These are phyloP conservation scores for Venturia effusa DNA, from an alignment of 2,329 filamentous ascomycete genomes.

Conservation along the genomic window DNA sequence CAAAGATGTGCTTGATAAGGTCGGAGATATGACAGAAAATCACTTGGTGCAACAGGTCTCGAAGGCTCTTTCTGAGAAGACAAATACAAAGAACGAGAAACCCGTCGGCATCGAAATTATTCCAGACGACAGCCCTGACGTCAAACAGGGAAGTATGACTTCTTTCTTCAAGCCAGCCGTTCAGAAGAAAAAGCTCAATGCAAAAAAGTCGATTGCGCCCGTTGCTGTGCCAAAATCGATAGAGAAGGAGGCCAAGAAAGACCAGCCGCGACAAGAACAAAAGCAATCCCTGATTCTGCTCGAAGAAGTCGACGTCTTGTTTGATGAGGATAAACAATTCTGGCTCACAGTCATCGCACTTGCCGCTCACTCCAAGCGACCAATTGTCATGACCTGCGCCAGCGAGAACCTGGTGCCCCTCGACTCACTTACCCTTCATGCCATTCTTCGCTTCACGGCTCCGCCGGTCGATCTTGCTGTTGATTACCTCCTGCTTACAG, in stretches of 20 bases:
- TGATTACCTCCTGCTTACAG: conserved; percentile 72
- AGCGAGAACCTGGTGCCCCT: conserved; percentile 75
- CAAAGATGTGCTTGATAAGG: conserved; percentile 79
- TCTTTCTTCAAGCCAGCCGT: conserved; percentile 57
- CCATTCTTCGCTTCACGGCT: conserved; percentile 64
- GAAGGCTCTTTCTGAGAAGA: conserved; percentile 19
- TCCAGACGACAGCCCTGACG: conserved; percentile 48
- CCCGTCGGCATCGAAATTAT: not conserved
- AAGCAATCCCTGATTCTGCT: conserved; percentile 91
- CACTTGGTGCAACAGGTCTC: conserved; percentile 59
- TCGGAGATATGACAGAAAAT: conserved; percentile 95
- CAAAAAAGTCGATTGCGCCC: conserved; percentile 15
- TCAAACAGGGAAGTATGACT: conserved; percentile 68
- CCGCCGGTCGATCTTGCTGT: conserved; percentile 58
- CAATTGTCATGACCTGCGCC: conserved; percentile 92
- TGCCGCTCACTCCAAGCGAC: conserved; percentile 75
- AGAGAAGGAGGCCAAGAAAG: conserved; percentile 20
- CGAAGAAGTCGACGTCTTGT: conserved; percentile 88
- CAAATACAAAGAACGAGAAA: conserved; percentile 22
- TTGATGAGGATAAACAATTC: conserved; percentile 92
- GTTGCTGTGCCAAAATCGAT: conserved; percentile 18
- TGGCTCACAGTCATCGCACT: conserved; percentile 74
- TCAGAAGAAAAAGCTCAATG: conserved; percentile 17
- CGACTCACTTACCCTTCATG: conserved; percentile 60
- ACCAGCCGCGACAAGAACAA: conserved; percentile 40